phyloP scores from a whole-genome alignment of 179 eudicot species.

The Kewa caespitosa region DNA sequence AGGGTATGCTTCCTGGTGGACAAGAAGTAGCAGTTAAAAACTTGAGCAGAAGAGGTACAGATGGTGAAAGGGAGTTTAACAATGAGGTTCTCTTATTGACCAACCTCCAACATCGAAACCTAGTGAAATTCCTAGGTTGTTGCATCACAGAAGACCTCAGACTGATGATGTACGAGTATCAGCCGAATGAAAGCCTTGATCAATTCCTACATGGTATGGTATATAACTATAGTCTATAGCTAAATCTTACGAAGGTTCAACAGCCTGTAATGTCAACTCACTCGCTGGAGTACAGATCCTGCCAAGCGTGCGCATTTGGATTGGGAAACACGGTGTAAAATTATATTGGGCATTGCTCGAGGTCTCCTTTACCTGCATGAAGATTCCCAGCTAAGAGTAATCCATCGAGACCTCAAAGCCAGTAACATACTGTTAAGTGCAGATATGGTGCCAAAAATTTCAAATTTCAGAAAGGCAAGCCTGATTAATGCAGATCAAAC shows the following conservation, averaged over 20 bases:
- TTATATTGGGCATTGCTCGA: constrained; percentile 38
- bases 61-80: constrained; percentile 18
- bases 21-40: constrained; percentile 31
- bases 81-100: constrained; percentile 32
- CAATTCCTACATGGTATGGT: constrained; percentile 20
- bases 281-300: constrained; percentile 23
- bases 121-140: constrained; percentile 28
- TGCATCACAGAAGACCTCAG: constrained; percentile 24
- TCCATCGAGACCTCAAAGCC: constrained; percentile 48
- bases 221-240: too few relatives aligned
- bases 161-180: constrained; percentile 31
- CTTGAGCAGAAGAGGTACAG: neutral
- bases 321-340: constrained; percentile 37
- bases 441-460: constrained; percentile 42
- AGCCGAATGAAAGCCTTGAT: constrained; percentile 32
- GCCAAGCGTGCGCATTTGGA: constrained; percentile 24
- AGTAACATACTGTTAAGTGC: constrained; percentile 39
- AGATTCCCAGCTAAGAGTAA: constrained; percentile 42
- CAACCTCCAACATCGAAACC: constrained; percentile 28
- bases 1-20: constrained; percentile 24
- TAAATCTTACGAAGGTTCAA: neutral
- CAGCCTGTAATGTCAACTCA: neutral
- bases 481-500: constrained; percentile 26
- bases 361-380: constrained; percentile 51
- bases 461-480: constrained; percentile 46